Conservation (phyloP, 148 eudicot species). For the Arctostaphylos glauca region DNA sequence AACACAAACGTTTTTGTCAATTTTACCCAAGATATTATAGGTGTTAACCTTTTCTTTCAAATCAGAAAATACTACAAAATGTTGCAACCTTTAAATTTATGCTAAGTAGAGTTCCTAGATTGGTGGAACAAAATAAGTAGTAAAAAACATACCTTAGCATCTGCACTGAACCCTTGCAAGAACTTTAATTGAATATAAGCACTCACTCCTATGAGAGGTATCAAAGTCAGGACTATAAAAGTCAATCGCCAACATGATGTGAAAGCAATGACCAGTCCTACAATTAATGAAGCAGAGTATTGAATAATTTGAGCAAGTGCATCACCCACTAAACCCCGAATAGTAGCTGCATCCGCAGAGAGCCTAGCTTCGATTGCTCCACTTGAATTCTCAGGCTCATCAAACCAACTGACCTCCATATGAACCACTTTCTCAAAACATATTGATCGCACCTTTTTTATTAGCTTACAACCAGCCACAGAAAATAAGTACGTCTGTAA, state of each 20-base stretch:
- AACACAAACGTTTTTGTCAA: background rate
- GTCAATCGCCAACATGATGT: slow-evolving; percentile 71
- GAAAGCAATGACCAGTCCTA: slow-evolving; percentile 71
- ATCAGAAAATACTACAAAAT: background rate
- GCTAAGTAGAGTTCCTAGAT: background rate
- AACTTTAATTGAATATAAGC: slow-evolving; percentile 60
- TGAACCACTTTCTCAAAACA: slow-evolving; percentile 67
- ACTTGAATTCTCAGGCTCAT: slow-evolving; percentile 66
- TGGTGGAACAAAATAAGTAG: background rate
- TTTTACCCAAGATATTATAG: background rate
- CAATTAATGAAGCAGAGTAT: slow-evolving; percentile 45
- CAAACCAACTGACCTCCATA: slow-evolving; percentile 89
- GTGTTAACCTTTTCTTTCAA: background rate
- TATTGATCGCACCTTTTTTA: slow-evolving; percentile 31
- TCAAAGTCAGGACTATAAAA: slow-evolving; percentile 54
- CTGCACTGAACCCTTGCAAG: slow-evolving; percentile 73
- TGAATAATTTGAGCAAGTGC: slow-evolving; percentile 69
- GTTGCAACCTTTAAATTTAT: background rate
- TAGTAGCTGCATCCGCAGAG: slow-evolving; percentile 67
- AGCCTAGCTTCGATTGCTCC: slow-evolving; percentile 80
- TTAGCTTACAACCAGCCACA: slow-evolving; percentile 50
- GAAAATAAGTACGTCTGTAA: slow-evolving; percentile 38
- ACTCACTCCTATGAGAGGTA: slow-evolving; percentile 61
- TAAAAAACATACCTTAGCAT: slow-evolving; percentile 60
- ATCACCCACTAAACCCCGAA: slow-evolving; percentile 79